Percentiles rank a stretch among this genome's conserved stretches.
phyloP scores from a whole-genome alignment of 768 basidiomycete species.

The Sporobolomyces phaffii region DNA sequence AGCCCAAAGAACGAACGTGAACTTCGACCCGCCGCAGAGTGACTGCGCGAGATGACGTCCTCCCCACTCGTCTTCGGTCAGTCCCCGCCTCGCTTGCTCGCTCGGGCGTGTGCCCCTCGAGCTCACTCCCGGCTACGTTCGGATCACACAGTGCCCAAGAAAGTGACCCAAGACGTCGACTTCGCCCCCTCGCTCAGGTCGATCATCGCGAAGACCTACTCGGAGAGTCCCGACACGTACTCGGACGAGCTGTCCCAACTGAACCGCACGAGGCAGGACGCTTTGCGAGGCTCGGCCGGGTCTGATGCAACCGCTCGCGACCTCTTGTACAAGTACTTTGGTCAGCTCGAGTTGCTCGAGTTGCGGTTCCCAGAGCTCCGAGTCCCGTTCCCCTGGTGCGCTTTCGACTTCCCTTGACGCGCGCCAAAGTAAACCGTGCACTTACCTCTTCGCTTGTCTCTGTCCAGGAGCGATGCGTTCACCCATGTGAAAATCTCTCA shows the following conservation, averaged over 20 bases:
- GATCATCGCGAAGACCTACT: slow-evolving; percentile 84
- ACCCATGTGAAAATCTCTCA: slow-evolving; percentile 83
- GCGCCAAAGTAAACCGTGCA: too few relatives aligned
- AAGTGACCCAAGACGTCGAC: slow-evolving; percentile 93
- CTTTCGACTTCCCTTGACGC: neutral
- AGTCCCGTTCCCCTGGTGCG: slow-evolving; percentile 80
- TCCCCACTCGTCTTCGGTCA: slow-evolving; percentile 14
- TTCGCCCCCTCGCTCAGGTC: slow-evolving; percentile 82
- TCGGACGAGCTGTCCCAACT: slow-evolving; percentile 72
- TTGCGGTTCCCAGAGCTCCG: slow-evolving; percentile 93
- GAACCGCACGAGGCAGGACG: slow-evolving; percentile 89
- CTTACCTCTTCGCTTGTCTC: too few relatives aligned
- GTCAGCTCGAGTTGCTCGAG: slow-evolving; percentile 93
- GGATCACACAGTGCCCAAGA: slow-evolving; percentile 67
- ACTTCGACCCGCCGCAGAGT: too few relatives aligned
- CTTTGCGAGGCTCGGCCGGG: slow-evolving; percentile 80
- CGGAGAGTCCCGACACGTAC: slow-evolving; percentile 86
- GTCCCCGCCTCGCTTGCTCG: neutral
- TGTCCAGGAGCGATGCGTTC: slow-evolving; percentile 87
- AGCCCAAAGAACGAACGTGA: too few relatives aligned
- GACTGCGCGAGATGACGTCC: slow-evolving; percentile 5
- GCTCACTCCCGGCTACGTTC: slow-evolving; percentile 28
- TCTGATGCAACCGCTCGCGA: slow-evolving; percentile 80
- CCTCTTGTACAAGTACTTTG: slow-evolving; percentile 97
- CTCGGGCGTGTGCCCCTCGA: neutral